Evolutionary conservation across 768 basidiomycete species (phyloP), one percentile per base, ranked within the genome.

Genomic region (Hydnomerulius pinastri): DNA sequence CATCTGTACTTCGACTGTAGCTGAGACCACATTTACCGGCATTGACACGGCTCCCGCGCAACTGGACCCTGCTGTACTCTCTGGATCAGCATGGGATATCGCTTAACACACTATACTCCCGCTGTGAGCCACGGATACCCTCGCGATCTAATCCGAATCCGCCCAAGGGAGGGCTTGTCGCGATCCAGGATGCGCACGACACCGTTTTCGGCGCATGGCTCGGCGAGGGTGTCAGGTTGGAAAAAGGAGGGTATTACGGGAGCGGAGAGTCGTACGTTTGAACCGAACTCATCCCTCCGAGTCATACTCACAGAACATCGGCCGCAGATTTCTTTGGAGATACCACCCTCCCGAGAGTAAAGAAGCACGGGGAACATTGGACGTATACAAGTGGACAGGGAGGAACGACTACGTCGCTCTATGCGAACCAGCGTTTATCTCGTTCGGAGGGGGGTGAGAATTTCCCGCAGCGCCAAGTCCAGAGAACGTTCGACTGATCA

Each of bases 1-100:
- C 17, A 46, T 23, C 30, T 30, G 42, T 11, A 43, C 42, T 36
- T 36, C 36, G n/a, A 38, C 4, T 15, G 37, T 35, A 92, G 90
- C 72, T 94, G 21, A 85, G 90, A 0, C 69, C 82, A 1, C 74
- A 83, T 50, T 76, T 95, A 1, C 87, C 92, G 0, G 83, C 90
- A 0, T 78, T 94, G 6, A 74, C 81, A 2, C 85, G 87, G 4
- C 79, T 95, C 15, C 77, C 86, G 0, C 73, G 76, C 6, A 71
- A 76, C 24, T 96, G 93, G 93, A 78, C 79, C 1, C 78, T 95
- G 0, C 70, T 93, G 5, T 94, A 95, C 71, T 94, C 92, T 13
- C 77, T 97, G 15, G 96, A 98, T 62, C 94, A 97, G 61, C 90
- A 98, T 58, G 96, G 96, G 0, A 93, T 95, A 38, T 95, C 92